These are phyloP conservation scores for Tremella fuciformis DNA, from an alignment of 768 basidiomycete genomes.

Conservation along the genomic window DNA sequence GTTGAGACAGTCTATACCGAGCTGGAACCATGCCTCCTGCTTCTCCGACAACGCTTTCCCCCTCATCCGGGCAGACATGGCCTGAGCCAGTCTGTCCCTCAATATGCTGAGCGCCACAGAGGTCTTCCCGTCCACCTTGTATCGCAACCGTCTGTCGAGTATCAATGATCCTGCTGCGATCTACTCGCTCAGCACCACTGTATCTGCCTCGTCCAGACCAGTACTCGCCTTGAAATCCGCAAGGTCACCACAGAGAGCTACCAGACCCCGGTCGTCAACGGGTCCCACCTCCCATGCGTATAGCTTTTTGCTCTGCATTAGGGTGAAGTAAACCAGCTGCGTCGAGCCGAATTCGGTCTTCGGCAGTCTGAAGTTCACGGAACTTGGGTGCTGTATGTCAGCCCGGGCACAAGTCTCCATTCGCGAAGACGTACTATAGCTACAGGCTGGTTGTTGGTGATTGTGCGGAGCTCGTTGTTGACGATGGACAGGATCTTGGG, in stretches of 20 bases:
- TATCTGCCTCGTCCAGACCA: not conserved
- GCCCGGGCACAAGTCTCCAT: not conserved
- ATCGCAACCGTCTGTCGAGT: conserved; percentile 82
- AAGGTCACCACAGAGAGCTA: conserved; percentile 79
- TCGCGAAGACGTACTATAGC: conserved; percentile 56
- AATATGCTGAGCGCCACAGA: conserved; percentile 77
- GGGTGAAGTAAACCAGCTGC: conserved; percentile 77
- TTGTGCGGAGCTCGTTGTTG: conserved; percentile 64
- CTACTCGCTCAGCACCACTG: conserved; percentile 53
- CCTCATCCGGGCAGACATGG: conserved; percentile 64
- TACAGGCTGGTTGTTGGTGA: conserved; percentile 73
- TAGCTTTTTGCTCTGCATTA: conserved; percentile 86
- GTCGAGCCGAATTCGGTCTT: conserved; percentile 69
- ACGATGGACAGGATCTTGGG: conserved; percentile 84
- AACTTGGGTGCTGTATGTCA: conserved; percentile 68
- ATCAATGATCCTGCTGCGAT: conserved; percentile 66
- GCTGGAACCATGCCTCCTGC: conserved; percentile 70
- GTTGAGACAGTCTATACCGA: conserved; percentile 58
- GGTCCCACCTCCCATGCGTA: conserved; percentile 83
- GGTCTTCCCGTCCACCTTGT: conserved; percentile 66
- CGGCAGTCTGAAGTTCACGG: conserved; percentile 75
- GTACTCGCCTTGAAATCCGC: conserved; percentile 73
- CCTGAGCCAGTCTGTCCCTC: conserved; percentile 61
- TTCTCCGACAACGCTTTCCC: conserved; percentile 61
- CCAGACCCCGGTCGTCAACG: conserved; percentile 73